These are phyloP conservation scores for Euphorbia schlechtendalii DNA, from an alignment of 441 rosid species.

Conservation along the genomic window DNA sequence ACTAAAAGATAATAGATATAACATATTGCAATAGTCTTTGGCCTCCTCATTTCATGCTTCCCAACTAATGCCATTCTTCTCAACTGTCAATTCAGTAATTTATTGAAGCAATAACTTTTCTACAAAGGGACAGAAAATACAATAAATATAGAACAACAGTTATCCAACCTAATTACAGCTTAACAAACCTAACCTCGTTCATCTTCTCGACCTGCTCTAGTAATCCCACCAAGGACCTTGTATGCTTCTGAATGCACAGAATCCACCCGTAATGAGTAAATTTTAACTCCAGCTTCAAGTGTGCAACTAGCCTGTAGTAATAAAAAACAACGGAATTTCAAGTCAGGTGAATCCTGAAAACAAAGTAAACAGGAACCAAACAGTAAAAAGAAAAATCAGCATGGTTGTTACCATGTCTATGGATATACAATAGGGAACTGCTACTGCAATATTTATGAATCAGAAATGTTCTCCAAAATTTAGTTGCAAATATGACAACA, in stretches of 20 bases:
- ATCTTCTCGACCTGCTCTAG: conserved; percentile 61
- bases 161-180: not conserved
- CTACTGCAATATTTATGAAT: not conserved
- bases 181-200: conserved; percentile 48
- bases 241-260: conserved; percentile 90
- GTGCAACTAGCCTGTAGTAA: conserved; percentile 80
- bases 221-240: conserved; percentile 89
- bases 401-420: not conserved
- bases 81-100: not conserved
- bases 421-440: not conserved
- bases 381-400: not conserved
- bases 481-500: not conserved
- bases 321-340: not conserved
- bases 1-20: not conserved
- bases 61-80: not conserved
- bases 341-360: not conserved
- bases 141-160: not conserved
- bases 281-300: conserved; percentile 94
- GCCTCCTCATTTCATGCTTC: not conserved
- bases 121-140: not conserved
- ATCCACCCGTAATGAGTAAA: conserved; percentile 83
- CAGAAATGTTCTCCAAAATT: not conserved
- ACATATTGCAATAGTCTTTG: not conserved
- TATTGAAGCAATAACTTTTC: not conserved
- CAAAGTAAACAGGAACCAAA: not conserved